phyloP scores from a whole-genome alignment of 1,284 basidiomycete species.

The Cryptococcus sp. region DNA sequence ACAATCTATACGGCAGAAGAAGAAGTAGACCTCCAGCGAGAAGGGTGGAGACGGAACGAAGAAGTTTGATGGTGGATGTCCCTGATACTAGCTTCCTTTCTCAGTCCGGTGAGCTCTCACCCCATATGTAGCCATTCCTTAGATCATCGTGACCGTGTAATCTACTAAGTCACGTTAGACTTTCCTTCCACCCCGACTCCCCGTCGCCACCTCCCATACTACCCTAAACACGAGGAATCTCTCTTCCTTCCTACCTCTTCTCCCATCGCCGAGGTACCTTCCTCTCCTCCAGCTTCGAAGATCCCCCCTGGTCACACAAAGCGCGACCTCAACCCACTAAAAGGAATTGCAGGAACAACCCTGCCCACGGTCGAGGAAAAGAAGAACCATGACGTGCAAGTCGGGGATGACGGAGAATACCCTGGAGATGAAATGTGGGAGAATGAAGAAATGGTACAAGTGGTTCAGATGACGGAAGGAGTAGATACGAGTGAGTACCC shows the following conservation, averaged over 20 bases:
- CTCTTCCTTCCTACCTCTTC: background rate
- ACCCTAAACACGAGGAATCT: background rate
- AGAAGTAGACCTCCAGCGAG: background rate
- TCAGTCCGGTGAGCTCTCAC: background rate
- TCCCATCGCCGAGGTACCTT: background rate
- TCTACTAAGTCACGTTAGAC: background rate
- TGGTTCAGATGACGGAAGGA: background rate
- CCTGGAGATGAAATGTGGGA: conserved; percentile 1
- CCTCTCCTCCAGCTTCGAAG: background rate
- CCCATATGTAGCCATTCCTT: background rate
- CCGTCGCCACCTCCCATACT: background rate
- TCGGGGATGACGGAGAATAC: background rate
- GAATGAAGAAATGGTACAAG: background rate
- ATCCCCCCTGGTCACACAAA: too few species aligned
- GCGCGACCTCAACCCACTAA: background rate
- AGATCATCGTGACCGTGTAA: too few species aligned
- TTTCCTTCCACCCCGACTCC: background rate
- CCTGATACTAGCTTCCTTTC: background rate
- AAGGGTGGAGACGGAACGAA: background rate
- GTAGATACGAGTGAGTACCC: too few species aligned
- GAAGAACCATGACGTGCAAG: background rate
- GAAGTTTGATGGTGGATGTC: background rate
- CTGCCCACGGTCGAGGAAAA: background rate
- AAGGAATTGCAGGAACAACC: background rate
- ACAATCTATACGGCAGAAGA: background rate